phyloP scores from a whole-genome alignment of 148 eudicot genomes.

The Nyssa sinensis region DNA sequence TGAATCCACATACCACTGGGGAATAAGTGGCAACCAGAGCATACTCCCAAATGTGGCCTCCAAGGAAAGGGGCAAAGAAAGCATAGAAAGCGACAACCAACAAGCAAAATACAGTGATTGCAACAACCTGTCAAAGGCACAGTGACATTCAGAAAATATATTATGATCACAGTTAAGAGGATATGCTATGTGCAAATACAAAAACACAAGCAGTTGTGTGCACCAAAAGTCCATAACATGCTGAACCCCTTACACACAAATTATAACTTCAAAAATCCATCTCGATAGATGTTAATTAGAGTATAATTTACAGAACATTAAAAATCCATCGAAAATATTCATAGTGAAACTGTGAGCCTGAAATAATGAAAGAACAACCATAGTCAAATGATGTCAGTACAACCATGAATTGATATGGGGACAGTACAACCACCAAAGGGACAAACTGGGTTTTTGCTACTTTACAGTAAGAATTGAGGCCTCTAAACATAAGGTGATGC shows the following conservation, averaged over 20 bases:
- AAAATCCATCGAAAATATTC: background rate
- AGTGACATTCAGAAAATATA: no score
- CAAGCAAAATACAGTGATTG: slow-evolving; percentile 91
- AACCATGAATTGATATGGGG: background rate
- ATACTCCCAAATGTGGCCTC: slow-evolving; percentile 86
- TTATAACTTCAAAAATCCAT: background rate
- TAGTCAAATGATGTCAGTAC: background rate
- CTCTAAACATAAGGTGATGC: no score
- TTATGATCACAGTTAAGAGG: slow-evolving; percentile 14
- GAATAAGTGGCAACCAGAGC: slow-evolving; percentile 66
- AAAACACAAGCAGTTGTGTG: background rate
- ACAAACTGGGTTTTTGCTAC: no score
- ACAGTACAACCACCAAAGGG: no score
- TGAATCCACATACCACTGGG: slow-evolving; percentile 72
- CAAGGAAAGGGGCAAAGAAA: slow-evolving; percentile 94
- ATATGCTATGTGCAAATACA: slow-evolving; percentile 7
- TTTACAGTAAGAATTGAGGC: no score
- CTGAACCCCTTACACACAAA: background rate
- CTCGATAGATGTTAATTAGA: background rate
- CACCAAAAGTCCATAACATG: background rate
- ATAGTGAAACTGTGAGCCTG: background rate
- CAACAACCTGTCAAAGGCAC: slow-evolving; percentile 68
- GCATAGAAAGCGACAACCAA: slow-evolving; percentile 93
- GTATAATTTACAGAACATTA: background rate
- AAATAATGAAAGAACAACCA: background rate